Base-by-base conservation (phyloP, 139 green algal genomes). In the Raphidocelis subcapitata region DNA sequence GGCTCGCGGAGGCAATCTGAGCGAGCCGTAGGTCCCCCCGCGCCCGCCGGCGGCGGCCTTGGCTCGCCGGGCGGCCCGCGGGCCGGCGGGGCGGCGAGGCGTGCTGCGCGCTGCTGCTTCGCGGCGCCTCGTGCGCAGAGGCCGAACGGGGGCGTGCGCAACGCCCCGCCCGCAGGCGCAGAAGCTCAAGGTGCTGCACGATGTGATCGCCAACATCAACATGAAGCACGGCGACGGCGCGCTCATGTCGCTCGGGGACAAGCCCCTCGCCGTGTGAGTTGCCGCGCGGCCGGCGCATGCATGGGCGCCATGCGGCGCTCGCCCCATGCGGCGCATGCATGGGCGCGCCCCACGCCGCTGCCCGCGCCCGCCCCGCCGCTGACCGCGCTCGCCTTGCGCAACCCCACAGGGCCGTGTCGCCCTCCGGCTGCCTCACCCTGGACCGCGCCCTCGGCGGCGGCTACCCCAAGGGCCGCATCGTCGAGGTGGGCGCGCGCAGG, bases 361-460 rank as follows among this genome's bases (percentile, higher is more conserved):
- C 4, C 23, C 8, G 56, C 5, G 29, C 46, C 4, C 10, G 24
- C 24, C 55, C 10, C 55, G 10, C 26, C 10, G 10, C 55, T 35
- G 8, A 35, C n/a, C 55, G 5, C 24, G 8, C 55, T 5, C 8
- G 10, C 26, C 55, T 62, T 16, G 24, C 55, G 18, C 20, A n/a
- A n/a, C 18, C 49, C 55, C 55, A 21, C 74, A 95, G 85, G 3
- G 74, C 87, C 29, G 89, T 69, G 31, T 89, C 87, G 24, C 80
- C 93, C n/a, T 89, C 61, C 35, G 93, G 94, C 41, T 88, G 89
- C 52, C 76, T 98, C 10, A 92, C 88, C 0, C 79, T 98, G 10
- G 94, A 98, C 73, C 68, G 87, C 23, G 92, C 92, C 0, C 76
- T 97, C 21, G 92, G 93, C 0, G 93, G 89, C 12, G 94, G 90